Base-by-base conservation (phyloP, 495 filamentous ascomycete genomes). In the Penicillium alfredii region DNA sequence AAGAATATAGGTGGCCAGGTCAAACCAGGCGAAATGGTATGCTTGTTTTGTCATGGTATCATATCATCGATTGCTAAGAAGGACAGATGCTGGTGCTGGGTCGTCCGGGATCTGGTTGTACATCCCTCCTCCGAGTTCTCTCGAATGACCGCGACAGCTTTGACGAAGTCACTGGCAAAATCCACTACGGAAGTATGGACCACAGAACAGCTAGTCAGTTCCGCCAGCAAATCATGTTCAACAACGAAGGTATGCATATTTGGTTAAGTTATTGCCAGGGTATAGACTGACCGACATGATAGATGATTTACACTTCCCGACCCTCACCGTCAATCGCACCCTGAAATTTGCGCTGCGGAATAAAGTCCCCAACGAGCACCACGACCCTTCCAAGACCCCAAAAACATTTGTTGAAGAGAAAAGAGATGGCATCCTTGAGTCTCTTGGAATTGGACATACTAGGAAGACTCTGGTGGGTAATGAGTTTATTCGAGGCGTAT, bases 381-480 rank as follows among this genome's bases (percentile, higher is more conserved):
- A 80, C 3, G 61, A 70, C 30, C 76, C 82, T 31, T 58, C 86
- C 40, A 35, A 40, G 6, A 42, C 50, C n/a, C 61, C 54, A 19
- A 51, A 66, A 25, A 62, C 67, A 4, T 86, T 81, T 35, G 71
- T 78, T 15, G 63, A 69, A 44, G 74, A 83, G 22, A 69, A 86
- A 45, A 65, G 81, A n/a, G 79, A 88, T 49, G 76, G 81, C 7
- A 79, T 86, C 38, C 80, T 90, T 68, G 75, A 80, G 23, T 80
- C 85, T 35, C 78, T 89, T 40, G 82, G 84, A 29, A 80, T 94
- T 35, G 66, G 73, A 8, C 83, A 90, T 45, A 88, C 84, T 0
- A 71, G 78, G 41, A 80, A 92, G 60, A 90, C 84, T 1, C 67
- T 74, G 21, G 84, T 93, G 23, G 87, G 87, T 20, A 88, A 90